These are phyloP conservation scores for Ananas comosus DNA, from an alignment of 176 grass and related monocot species.

Conservation along the genomic window DNA sequence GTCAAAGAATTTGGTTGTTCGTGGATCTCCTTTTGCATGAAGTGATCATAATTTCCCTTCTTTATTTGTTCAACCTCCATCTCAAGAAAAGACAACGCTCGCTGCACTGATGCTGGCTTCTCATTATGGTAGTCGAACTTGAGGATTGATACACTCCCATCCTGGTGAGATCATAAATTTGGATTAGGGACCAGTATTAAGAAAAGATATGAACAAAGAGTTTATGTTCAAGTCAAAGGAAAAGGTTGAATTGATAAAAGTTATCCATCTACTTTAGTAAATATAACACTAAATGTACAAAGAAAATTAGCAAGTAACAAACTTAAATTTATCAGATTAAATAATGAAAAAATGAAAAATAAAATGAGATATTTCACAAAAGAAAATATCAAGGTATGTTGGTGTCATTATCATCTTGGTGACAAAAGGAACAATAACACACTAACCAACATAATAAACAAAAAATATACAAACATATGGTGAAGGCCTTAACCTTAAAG, in stretches of 20 bases:
- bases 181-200: not conserved
- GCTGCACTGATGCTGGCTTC: conserved; percentile 75
- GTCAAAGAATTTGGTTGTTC: conserved; percentile 83
- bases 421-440: no score
- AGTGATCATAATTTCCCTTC: conserved; percentile 87
- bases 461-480: no score
- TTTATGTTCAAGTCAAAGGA: no score
- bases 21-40: conserved; percentile 97
- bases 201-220: not conserved
- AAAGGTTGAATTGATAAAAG: no score
- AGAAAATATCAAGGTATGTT: no score
- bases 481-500: no score
- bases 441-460: no score
- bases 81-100: conserved; percentile 87
- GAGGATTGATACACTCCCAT: conserved; percentile 79
- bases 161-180: conserved; percentile 26
- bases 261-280: no score
- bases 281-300: no score
- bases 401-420: no score
- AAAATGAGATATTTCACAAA: no score
- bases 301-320: not conserved
- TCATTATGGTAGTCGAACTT: conserved; percentile 78
- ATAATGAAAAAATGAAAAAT: not conserved
- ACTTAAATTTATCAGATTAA: not conserved
- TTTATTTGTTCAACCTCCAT: conserved; percentile 99